Evolutionary conservation across 2,329 filamentous ascomycete genomes (phyloP).

Genomic region (Cordyceps javanica): DNA sequence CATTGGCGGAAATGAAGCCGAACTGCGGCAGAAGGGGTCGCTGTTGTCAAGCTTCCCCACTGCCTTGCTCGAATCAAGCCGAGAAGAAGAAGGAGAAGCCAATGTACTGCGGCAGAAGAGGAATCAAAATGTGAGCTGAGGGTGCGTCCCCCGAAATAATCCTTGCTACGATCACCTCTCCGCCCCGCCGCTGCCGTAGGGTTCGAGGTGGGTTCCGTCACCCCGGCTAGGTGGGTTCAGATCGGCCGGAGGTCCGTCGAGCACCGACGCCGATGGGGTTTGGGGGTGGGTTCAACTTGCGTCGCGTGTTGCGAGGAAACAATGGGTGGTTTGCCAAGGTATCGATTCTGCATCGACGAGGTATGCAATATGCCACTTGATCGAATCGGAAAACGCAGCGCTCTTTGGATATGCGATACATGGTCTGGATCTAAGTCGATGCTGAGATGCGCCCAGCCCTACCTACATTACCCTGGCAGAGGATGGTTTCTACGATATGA

Average conservation of each 20-base stretch:
- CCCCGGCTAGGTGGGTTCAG: slow-evolving; percentile 7
- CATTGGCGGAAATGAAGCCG: no score
- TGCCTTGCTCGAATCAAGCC: no score
- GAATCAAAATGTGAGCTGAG: background rate
- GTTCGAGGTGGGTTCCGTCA: background rate
- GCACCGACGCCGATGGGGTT: slow-evolving; percentile 9
- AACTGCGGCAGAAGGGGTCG: no score
- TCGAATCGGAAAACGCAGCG: background rate
- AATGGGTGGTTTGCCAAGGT: no score
- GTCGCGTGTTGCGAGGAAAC: no score
- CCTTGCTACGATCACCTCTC: background rate
- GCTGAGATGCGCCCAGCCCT: no score
- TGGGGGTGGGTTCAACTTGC: background rate
- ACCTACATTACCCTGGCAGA: no score
- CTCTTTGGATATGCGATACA: background rate
- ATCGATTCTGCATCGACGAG: no score
- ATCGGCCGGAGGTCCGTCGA: slow-evolving; percentile 9
- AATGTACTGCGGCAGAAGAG: background rate
- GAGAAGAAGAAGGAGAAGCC: background rate
- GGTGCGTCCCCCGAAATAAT: background rate
- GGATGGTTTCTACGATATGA: no score
- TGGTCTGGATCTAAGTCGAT: no score
- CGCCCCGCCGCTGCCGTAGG: background rate
- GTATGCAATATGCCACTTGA: background rate
- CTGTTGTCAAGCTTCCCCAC: no score